Percentiles rank a stretch among this genome's conserved stretches.
Conservation (phyloP, 805 yeast species). For the Pichia membranifaciens region DNA sequence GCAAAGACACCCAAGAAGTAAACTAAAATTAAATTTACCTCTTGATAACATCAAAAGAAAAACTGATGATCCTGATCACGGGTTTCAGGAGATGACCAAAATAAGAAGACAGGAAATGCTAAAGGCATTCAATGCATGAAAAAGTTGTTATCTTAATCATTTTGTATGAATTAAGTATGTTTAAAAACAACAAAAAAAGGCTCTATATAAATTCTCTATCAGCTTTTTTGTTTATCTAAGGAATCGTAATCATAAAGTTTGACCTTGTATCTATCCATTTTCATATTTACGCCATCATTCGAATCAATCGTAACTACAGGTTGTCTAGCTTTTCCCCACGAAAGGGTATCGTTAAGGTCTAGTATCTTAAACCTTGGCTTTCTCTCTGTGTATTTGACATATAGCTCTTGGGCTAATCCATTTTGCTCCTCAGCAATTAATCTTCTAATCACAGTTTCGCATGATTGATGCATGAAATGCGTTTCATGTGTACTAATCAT, state of each 20-base stretch:
- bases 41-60: neutral
- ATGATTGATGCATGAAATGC: constrained; percentile 3
- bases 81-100: constrained; percentile 13
- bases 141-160: no score
- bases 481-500: constrained; percentile 1
- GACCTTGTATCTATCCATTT: constrained; percentile 16
- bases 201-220: neutral
- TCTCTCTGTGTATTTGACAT: constrained; percentile 7
- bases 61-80: neutral
- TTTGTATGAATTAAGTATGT: neutral
- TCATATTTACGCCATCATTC: constrained; percentile 14
- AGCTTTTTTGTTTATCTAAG: constrained; percentile 7
- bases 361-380: constrained; percentile 8
- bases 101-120: constrained; percentile 15
- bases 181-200: neutral
- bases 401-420: constrained; percentile 15
- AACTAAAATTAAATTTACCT: constrained; percentile 9
- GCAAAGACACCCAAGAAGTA: neutral
- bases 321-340: constrained; percentile 5
- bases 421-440: constrained; percentile 7
- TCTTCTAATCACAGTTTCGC: constrained; percentile 8
- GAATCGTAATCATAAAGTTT: constrained; percentile 18
- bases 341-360: constrained; percentile 1
- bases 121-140: constrained; percentile 7
- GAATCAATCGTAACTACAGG: constrained; percentile 5